Conservation (phyloP, 23 red algal genomes). For the Chondrus crispus region DNA sequence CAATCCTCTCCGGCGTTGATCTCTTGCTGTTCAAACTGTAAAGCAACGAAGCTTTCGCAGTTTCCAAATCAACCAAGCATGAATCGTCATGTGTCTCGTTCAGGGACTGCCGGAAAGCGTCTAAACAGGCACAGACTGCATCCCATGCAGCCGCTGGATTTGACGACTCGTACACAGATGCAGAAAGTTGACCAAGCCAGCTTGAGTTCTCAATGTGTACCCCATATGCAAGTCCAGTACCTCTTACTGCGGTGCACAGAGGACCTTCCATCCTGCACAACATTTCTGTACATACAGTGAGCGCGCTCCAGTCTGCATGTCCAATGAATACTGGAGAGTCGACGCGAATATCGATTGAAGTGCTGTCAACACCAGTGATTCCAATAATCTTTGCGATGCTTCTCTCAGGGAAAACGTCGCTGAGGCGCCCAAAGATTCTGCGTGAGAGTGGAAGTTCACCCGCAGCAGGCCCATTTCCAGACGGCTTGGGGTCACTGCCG, state of each 20-base stretch:
- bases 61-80: neutral
- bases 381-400: slow-evolving; percentile 5
- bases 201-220: neutral
- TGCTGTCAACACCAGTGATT: slow-evolving; percentile 39
- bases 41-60: slow-evolving; percentile 13
- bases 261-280: slow-evolving; percentile 44
- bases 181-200: neutral
- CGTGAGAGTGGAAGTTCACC: neutral
- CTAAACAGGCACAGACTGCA: slow-evolving; percentile 25
- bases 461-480: neutral
- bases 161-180: slow-evolving; percentile 19
- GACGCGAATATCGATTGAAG: neutral
- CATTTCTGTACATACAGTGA: slow-evolving; percentile 50
- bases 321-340: neutral
- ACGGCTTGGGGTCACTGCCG: neutral
- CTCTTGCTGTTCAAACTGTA: neutral
- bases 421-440: neutral
- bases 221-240: slow-evolving; percentile 58
- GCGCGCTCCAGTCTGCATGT: slow-evolving; percentile 17
- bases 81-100: neutral
- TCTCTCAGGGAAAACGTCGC: neutral
- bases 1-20: neutral
- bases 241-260: slow-evolving; percentile 55
- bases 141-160: slow-evolving; percentile 50
- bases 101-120: neutral